Percentiles rank a stretch among this genome's conserved stretches.
These are phyloP conservation scores for Phytophthora kernoviae DNA, from an alignment of 352 stramenopile genomes.

Conservation along the genomic window DNA sequence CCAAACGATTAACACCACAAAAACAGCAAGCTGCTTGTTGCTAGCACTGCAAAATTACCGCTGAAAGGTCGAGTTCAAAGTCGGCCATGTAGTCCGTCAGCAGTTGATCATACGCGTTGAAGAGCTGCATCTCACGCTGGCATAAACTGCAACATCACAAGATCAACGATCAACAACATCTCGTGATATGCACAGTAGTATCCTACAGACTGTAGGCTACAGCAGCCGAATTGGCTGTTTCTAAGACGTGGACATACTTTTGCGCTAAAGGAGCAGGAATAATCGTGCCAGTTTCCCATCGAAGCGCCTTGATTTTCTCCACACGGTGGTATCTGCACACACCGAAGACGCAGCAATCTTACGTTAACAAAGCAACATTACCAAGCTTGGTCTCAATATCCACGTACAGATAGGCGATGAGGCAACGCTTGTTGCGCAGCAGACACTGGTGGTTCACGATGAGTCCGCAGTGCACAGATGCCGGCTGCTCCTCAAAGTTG, in stretches of 20 bases:
- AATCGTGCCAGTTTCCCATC: conserved; percentile 91
- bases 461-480: conserved; percentile 73
- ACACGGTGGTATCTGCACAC: conserved; percentile 61
- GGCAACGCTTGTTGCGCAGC: conserved; percentile 90
- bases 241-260: conserved; percentile 48
- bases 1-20: conserved; percentile 10
- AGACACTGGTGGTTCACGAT: conserved; percentile 90
- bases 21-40: not conserved
- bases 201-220: too few relatives aligned
- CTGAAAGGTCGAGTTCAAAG: conserved; percentile 86
- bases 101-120: conserved; percentile 91
- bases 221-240: not conserved
- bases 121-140: conserved; percentile 88
- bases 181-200: not conserved
- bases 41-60: conserved; percentile 37
- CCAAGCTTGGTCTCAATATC: not conserved
- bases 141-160: conserved; percentile 58
- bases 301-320: conserved; percentile 89
- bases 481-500: conserved; percentile 58
- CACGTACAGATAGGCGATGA: conserved; percentile 87
- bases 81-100: conserved; percentile 91
- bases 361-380: not conserved
- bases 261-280: conserved; percentile 74
- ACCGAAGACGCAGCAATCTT: too few relatives aligned
- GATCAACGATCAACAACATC: not conserved